A percentile compares a stretch with the other conserved stretches of the same genome.
phyloP scores from a whole-genome alignment of 352 stramenopile species.

The Pythium biforme region DNA sequence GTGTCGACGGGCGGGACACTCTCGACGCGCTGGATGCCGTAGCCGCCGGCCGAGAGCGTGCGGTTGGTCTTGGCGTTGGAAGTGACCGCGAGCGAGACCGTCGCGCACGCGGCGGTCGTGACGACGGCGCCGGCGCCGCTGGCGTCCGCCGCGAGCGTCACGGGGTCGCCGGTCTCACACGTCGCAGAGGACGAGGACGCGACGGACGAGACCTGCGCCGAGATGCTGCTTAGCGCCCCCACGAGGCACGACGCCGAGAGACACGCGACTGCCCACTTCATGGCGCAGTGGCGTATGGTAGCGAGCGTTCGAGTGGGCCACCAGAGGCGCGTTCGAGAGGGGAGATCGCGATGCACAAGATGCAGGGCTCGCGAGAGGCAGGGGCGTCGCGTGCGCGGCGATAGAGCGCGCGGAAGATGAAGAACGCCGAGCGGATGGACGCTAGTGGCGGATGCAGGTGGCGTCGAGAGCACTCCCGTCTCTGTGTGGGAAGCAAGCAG shows the following conservation, averaged over 20 bases:
- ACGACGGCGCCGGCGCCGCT: slow-evolving; percentile 39
- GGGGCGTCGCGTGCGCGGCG: no score
- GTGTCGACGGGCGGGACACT: slow-evolving; percentile 44
- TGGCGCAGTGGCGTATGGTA: no score
- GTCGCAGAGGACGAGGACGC: neutral
- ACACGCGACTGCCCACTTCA: slow-evolving; percentile 67
- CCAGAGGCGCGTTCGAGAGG: no score
- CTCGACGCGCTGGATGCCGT: slow-evolving; percentile 48
- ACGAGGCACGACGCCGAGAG: slow-evolving; percentile 92
- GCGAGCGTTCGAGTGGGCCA: no score
- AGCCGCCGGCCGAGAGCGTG: slow-evolving; percentile 37
- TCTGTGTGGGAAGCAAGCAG: no score
- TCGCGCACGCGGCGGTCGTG: slow-evolving; percentile 27
- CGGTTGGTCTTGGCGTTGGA: slow-evolving; percentile 19
- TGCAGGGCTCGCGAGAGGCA: no score
- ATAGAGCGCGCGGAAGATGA: no score
- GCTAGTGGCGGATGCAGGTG: no score
- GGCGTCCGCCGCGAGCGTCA: slow-evolving; percentile 23
- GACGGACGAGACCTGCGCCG: neutral
- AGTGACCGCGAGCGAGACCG: slow-evolving; percentile 33
- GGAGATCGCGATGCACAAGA: no score
- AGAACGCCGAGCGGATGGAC: no score
- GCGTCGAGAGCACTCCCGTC: no score
- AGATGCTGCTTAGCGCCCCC: neutral
- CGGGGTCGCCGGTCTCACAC: slow-evolving; percentile 15